Base-by-base conservation (phyloP, 805 yeast genomes). In the Spathaspora passalidarum region DNA sequence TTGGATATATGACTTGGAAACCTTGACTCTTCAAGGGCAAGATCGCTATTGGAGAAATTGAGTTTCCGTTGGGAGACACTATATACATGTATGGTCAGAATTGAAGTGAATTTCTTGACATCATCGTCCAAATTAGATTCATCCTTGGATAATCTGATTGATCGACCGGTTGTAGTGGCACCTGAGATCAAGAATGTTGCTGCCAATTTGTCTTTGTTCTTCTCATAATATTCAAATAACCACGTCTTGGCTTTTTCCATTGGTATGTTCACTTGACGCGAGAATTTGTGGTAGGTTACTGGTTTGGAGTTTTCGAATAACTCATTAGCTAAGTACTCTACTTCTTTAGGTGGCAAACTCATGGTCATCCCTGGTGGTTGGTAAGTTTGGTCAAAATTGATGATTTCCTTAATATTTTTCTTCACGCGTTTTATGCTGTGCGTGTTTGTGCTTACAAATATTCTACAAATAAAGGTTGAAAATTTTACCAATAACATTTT, bases 141-240 rank as follows among this genome's bases (percentile, higher is more conserved):
- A 54, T 46, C 63, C 6, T 52, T 57, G 44, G 51, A 53, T 29
- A 58, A 46, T 47, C 60, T 60, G 38, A 66, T 50, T 25, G 54
- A 47, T 2, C 44, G 32, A 10, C 55, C 52, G 3, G 49, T 50
- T 2, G 45, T 18, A 9, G 52, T 51, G n/a, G 42, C 44, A 1
- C 82, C 82, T 1, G 67, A 57, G 11, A 75, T 66, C 2, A 76
- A 52, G 49, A 69, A 77, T 0, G 72, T 60, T 0, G 79, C 78
- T 4, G 61, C 54, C 6, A 78, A 45, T 34, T 63, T 58, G 14
- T 65, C 50, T 44, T 55, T 59, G 50, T 76, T 69, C 26, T 62
- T 52, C 5, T 53, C 49, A 50, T 68, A 73, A 54, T 65, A 78
- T 3, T 66, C 57, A 49, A 61, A 61, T 21, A 79, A 62, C 5